Conservation (phyloP, 495 filamentous ascomycete species). For the Neurospora intermedia region DNA sequence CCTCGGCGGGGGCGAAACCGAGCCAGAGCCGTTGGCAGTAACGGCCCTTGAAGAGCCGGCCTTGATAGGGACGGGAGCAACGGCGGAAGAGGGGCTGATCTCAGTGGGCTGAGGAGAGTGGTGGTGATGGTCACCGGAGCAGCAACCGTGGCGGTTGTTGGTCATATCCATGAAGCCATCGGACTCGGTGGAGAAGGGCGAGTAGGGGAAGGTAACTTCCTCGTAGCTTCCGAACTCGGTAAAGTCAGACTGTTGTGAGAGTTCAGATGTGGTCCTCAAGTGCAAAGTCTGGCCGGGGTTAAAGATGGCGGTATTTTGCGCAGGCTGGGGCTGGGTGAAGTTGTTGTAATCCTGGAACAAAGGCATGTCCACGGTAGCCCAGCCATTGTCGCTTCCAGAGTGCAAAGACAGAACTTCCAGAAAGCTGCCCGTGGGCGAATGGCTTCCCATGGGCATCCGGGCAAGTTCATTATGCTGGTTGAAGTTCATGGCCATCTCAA, state of each 20-base stretch:
- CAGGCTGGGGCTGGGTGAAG: constrained; percentile 35
- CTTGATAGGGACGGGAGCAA: constrained; percentile 62
- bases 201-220: constrained; percentile 64
- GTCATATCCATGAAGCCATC: constrained; percentile 43
- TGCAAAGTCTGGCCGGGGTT: constrained; percentile 81
- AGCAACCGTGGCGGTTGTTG: constrained; percentile 37
- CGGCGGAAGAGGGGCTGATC: constrained; percentile 54
- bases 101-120: constrained; percentile 33
- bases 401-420: constrained; percentile 72
- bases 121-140: constrained; percentile 35
- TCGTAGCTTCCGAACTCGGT: constrained; percentile 69
- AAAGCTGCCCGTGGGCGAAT: constrained; percentile 73
- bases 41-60: constrained; percentile 42
- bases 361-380: constrained; percentile 56
- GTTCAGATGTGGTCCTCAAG: constrained; percentile 72
- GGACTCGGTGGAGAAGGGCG: constrained; percentile 54
- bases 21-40: constrained; percentile 48
- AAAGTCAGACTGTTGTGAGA: constrained; percentile 57
- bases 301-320: constrained; percentile 57
- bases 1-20: constrained; percentile 51
- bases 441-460: constrained; percentile 49
- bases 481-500: constrained; percentile 49
- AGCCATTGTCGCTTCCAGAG: constrained; percentile 75
- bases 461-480: constrained; percentile 42
- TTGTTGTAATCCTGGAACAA: constrained; percentile 34